Evolutionary conservation across 1,284 basidiomycete species (phyloP).

Genomic region (Microbotryomycetes sp.): DNA sequence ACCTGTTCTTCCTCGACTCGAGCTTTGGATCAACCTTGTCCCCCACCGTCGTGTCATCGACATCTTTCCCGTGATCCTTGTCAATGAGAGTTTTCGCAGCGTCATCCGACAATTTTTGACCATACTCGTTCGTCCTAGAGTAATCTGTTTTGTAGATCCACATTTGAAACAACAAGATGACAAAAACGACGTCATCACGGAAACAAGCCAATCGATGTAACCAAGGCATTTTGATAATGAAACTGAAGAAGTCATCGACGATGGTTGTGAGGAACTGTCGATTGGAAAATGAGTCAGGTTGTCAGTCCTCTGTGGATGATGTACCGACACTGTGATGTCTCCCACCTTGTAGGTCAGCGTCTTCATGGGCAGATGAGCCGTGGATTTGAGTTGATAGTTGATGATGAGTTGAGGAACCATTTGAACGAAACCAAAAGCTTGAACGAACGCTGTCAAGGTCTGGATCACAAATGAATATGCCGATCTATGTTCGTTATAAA

Average conservation of each 20-base stretch:
- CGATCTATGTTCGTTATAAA: conserved; percentile 76
- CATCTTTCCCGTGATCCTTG: conserved; percentile 3
- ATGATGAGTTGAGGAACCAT: conserved; percentile 78
- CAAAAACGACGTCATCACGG: conserved; percentile 45
- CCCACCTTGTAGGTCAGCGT: conserved; percentile 61
- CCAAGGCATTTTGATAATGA: conserved; percentile 63
- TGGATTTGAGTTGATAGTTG: conserved; percentile 53
- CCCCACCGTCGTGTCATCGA: conserved; percentile 4
- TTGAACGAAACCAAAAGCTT: conserved; percentile 96
- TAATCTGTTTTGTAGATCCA: conserved; percentile 96
- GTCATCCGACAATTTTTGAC: conserved; percentile 42
- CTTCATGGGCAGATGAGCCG: conserved; percentile 91
- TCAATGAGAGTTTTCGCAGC: conserved; percentile 14
- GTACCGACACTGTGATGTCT: too few relatives aligned
- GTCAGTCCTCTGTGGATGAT: background rate
- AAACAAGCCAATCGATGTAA: conserved; percentile 84
- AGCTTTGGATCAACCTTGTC: conserved; percentile 1
- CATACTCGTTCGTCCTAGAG: conserved; percentile 90
- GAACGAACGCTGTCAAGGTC: conserved; percentile 55
- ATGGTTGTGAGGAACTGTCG: conserved; percentile 6
- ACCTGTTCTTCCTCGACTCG: background rate
- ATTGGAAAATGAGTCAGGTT: background rate
- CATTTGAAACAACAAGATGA: conserved; percentile 51
- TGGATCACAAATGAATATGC: conserved; percentile 90
- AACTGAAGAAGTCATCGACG: conserved; percentile 33